Evolutionary conservation across 176 grass and related monocot genomes (phyloP).

Genomic region (Tuctoria greenei): DNA sequence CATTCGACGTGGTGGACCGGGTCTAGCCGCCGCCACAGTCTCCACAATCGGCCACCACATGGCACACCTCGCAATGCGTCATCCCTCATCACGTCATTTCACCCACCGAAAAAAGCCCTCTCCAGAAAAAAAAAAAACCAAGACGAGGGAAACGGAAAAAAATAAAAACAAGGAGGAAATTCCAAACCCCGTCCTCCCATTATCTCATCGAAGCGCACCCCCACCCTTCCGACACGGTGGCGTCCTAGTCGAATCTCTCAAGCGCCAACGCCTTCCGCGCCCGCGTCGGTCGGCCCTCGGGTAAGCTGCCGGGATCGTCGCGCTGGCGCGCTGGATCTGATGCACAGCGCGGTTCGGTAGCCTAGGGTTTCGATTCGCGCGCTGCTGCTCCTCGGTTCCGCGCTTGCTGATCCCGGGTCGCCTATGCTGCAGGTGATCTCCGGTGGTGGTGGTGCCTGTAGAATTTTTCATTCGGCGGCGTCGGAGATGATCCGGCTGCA

Average conservation of each 20-base stretch:
- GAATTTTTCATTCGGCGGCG: not conserved
- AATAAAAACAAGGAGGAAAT: not conserved
- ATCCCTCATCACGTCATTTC: not conserved
- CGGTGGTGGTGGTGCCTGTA: not conserved
- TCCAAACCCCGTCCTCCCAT: not conserved
- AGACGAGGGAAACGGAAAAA: not conserved
- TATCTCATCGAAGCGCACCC: too few species aligned
- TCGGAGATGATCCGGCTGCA: slow-evolving; percentile 70
- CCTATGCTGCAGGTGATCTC: not conserved
- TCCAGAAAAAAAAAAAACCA: not conserved
- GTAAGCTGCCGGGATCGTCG: not conserved
- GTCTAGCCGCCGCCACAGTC: not conserved
- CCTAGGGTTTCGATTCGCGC: slow-evolving; percentile 15
- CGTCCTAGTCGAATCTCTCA: slow-evolving; percentile 7
- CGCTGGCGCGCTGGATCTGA: not conserved
- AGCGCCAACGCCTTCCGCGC: not conserved
- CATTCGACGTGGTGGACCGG: not conserved
- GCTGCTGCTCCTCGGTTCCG: not conserved
- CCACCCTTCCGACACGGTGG: not conserved
- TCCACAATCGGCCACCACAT: too few species aligned
- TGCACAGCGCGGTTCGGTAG: not conserved
- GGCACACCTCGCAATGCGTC: not conserved
- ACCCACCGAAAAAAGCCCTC: not conserved
- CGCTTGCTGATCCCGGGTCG: not conserved
- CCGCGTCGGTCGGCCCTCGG: not conserved